Conservation (phyloP, 768 basidiomycete species). For the Favolaschia claudopus region DNA sequence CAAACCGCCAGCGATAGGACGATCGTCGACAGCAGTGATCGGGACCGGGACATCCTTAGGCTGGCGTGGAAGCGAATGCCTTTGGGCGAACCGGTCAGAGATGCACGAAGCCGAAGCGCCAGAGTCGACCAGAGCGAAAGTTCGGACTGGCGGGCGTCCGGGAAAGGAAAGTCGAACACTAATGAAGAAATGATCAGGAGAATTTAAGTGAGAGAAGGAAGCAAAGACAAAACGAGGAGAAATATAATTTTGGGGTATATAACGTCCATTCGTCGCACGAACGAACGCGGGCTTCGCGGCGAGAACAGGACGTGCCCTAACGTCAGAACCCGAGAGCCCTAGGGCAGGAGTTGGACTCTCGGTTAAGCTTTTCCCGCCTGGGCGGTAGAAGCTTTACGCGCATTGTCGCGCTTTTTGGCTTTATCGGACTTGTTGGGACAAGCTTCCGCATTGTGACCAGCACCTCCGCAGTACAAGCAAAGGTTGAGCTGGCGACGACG, state of each 20-base stretch:
- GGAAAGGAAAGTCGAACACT: conserved; percentile 31
- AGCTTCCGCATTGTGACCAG: background rate
- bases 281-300: background rate
- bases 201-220: background rate
- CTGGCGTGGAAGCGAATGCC: conserved; percentile 28
- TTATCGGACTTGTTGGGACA: background rate
- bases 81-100: conserved; percentile 28
- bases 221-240: no score
- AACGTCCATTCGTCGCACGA: background rate
- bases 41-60: conserved; percentile 32
- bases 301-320: conserved; percentile 3
- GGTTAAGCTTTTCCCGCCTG: conserved; percentile 32
- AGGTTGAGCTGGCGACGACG: background rate
- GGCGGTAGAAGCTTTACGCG: background rate
- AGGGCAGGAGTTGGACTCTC: conserved; percentile 24
- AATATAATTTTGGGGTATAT: conserved; percentile 11
- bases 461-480: background rate
- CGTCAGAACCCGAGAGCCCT: conserved; percentile 25
- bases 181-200: conserved; percentile 34
- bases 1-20: conserved; percentile 38
- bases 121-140: conserved; percentile 35
- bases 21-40: conserved; percentile 36
- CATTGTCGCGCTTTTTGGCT: no score
- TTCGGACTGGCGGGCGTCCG: conserved; percentile 28
- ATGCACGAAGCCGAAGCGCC: conserved; percentile 37